These are phyloP conservation scores for Gossypium rotundifolium DNA, from an alignment of 345 rosid species.

Conservation along the genomic window DNA sequence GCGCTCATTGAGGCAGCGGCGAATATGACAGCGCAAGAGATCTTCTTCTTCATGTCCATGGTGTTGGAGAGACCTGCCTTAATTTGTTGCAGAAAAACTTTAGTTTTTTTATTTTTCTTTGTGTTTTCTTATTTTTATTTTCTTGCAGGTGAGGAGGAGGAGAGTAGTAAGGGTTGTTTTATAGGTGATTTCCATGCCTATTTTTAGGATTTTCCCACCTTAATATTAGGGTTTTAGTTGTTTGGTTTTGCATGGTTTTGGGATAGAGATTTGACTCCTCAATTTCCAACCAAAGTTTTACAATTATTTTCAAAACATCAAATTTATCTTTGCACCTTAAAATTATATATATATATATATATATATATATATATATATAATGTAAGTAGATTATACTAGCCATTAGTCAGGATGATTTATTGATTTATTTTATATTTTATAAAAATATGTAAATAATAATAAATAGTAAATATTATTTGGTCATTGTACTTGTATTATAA, in stretches of 20 bases:
- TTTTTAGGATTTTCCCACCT: not conserved
- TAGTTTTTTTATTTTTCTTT: not conserved
- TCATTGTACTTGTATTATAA: too few relatives aligned
- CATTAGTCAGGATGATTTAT: too few relatives aligned
- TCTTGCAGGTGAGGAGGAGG: constrained; percentile 20
- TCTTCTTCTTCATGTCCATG: constrained; percentile 82
- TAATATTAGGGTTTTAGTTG: not conserved
- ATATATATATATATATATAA: too few relatives aligned
- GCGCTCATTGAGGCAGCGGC: constrained; percentile 54
- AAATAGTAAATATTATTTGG: too few relatives aligned
- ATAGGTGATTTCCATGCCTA: not conserved
- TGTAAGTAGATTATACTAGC: too few relatives aligned
- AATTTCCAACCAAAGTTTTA: not conserved
- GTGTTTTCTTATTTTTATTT: not conserved
- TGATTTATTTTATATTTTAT: too few relatives aligned
- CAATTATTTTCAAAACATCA: not conserved
- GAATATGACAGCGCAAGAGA: constrained; percentile 44
- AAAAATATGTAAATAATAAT: too few relatives aligned
- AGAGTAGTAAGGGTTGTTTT: not conserved
- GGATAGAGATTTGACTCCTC: not conserved
- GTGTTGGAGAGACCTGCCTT: constrained; percentile 10
- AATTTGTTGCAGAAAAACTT: not conserved
- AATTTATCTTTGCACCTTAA: not conserved
- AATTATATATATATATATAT: not conserved
- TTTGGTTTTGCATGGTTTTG: constrained; percentile 17